phyloP scores from a whole-genome alignment of 1,284 basidiomycete genomes.

The Melampsora americana region DNA sequence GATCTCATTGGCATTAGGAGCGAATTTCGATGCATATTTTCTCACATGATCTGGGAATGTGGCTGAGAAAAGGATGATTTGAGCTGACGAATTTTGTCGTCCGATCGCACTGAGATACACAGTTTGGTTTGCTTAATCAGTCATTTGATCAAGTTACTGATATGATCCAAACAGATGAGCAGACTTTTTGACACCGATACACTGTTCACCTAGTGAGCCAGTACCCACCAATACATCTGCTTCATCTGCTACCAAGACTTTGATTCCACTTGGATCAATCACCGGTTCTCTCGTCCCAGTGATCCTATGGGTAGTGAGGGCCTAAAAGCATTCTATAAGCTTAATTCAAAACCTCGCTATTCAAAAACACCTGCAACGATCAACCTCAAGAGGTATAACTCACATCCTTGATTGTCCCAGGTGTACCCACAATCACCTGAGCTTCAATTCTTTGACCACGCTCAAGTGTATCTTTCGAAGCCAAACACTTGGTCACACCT shows the following conservation, averaged over 20 bases:
- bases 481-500: conserved; percentile 83
- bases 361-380: conserved; percentile 48
- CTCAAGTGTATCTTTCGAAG: conserved; percentile 74
- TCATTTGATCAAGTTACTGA: background rate
- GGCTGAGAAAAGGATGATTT: conserved; percentile 95
- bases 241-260: conserved; percentile 95
- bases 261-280: conserved; percentile 70
- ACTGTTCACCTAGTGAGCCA: conserved; percentile 89
- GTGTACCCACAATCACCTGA: conserved; percentile 93
- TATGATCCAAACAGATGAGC: conserved; percentile 50
- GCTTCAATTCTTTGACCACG: conserved; percentile 72
- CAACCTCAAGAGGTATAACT: conserved; percentile 46
- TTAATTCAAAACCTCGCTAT: too few species aligned
- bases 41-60: conserved; percentile 95
- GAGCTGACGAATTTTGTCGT: conserved; percentile 58
- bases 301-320: conserved; percentile 38
- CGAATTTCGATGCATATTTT: conserved; percentile 82
- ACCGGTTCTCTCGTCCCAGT: conserved; percentile 38
- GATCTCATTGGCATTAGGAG: conserved; percentile 93
- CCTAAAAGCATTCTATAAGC: background rate
- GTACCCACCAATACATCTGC: conserved; percentile 98
- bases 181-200: conserved; percentile 87
- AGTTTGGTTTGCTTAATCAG: conserved; percentile 39
- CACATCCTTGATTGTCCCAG: conserved; percentile 89
- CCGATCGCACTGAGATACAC: conserved; percentile 22